Percentiles rank a stretch among this genome's conserved stretches.
These are phyloP conservation scores for Inga leiocalycina DNA, from an alignment of 306 rosid species.

Conservation along the genomic window DNA sequence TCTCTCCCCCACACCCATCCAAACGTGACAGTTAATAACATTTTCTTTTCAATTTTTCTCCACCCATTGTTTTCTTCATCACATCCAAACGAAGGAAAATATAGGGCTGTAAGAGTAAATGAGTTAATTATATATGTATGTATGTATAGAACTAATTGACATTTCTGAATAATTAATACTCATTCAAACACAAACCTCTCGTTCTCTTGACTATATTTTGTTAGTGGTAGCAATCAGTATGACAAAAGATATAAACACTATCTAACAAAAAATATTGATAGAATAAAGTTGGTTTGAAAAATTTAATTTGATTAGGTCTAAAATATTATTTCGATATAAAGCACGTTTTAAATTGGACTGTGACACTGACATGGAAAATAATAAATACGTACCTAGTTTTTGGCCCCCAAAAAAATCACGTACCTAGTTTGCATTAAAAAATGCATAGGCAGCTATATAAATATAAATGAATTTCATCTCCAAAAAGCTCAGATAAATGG, in stretches of 20 bases:
- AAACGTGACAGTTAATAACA: too few relatives aligned
- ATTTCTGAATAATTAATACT: background rate
- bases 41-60: too few relatives aligned
- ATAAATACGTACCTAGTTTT: background rate
- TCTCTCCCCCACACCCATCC: too few relatives aligned
- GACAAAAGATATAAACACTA: background rate
- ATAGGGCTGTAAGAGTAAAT: too few relatives aligned
- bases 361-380: background rate
- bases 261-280: background rate
- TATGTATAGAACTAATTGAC: too few relatives aligned
- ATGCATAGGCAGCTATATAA: background rate
- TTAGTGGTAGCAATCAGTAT: background rate
- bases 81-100: too few relatives aligned
- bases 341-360: background rate
- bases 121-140: too few relatives aligned
- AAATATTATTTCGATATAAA: background rate
- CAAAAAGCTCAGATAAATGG: background rate
- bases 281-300: background rate
- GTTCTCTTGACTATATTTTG: background rate
- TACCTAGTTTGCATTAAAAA: background rate
- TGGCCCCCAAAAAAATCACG: too few relatives aligned
- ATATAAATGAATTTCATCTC: background rate
- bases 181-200: background rate
- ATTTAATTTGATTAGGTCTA: background rate
- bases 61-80: too few relatives aligned